phyloP scores from a whole-genome alignment of 2,329 filamentous ascomycete genomes.

The Coniochaeta sp. region DNA sequence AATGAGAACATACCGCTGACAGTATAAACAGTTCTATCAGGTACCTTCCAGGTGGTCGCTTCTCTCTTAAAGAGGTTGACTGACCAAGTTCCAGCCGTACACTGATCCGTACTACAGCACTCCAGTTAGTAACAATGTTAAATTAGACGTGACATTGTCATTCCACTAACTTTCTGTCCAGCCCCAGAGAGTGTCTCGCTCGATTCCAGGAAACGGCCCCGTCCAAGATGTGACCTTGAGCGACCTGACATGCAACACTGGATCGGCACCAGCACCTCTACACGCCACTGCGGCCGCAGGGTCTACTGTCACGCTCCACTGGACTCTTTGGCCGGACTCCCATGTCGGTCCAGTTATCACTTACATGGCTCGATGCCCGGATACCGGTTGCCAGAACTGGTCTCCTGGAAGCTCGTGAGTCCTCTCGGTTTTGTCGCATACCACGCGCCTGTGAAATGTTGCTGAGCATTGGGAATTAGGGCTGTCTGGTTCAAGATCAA shows the following conservation, averaged over 20 bases:
- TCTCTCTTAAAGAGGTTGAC: background rate
- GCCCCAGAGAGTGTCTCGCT: conserved; percentile 47
- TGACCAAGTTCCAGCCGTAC: conserved; percentile 26
- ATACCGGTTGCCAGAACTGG: conserved; percentile 40
- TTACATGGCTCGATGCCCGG: conserved; percentile 52
- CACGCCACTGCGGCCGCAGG: conserved; percentile 47
- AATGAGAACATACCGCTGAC: conserved; percentile 5
- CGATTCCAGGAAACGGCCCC: conserved; percentile 50
- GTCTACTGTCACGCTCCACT: conserved; percentile 42
- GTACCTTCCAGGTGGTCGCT: conserved; percentile 8
- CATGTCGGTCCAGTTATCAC: conserved; percentile 49
- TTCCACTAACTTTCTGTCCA: conserved; percentile 7
- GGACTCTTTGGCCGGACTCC: conserved; percentile 44
- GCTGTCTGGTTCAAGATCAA: conserved; percentile 51
- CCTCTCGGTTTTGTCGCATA: background rate
- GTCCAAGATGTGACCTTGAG: conserved; percentile 42
- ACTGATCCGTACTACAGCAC: conserved; percentile 32
- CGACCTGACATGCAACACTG: conserved; percentile 46
- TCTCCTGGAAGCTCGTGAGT: conserved; percentile 33
- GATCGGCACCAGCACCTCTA: conserved; percentile 42
- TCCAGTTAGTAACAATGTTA: conserved; percentile 2
- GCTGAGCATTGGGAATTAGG: conserved; percentile 13
- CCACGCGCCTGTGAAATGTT: background rate
- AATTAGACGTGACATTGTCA: too few species aligned
- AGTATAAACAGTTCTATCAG: conserved; percentile 21